Percentiles rank a stretch among this genome's conserved stretches.
Conservation (phyloP, 2,329 filamentous ascomycete genomes). For the Aureobasidium sp. region DNA sequence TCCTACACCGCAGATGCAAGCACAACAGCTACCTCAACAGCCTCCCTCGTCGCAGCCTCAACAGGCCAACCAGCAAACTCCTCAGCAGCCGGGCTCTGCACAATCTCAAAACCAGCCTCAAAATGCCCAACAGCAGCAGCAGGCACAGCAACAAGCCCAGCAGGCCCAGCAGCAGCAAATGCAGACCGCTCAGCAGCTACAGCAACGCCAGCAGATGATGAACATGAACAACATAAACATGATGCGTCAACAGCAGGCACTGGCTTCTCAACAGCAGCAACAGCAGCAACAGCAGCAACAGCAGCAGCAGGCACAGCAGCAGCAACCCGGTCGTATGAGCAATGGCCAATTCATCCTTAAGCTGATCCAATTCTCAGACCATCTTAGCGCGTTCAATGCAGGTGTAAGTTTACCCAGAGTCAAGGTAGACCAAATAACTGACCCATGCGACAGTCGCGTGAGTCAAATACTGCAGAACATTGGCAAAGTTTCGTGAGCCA, state of each 20-base stretch:
- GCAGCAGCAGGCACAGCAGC: too few relatives aligned
- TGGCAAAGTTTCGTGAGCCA: conserved; percentile 73
- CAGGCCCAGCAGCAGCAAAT: conserved; percentile 15
- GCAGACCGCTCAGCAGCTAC: conserved; percentile 20
- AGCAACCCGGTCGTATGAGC: conserved; percentile 17
- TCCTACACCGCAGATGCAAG: conserved; percentile 15
- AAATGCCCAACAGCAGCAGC: conserved; percentile 36
- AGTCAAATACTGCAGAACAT: conserved; percentile 55
- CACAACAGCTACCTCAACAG: conserved; percentile 16
- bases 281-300: conserved; percentile 15
- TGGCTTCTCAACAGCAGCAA: conserved; percentile 13
- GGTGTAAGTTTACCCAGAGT: not conserved
- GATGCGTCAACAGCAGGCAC: conserved; percentile 18
- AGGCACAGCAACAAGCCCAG: conserved; percentile 18
- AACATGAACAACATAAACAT: conserved; percentile 11
- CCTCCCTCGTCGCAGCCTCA: conserved; percentile 14
- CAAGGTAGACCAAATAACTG: not conserved
- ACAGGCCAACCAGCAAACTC: conserved; percentile 31
- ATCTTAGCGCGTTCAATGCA: conserved; percentile 44
- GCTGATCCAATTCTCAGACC: conserved; percentile 48
- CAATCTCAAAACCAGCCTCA: conserved; percentile 32
- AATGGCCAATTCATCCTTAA: conserved; percentile 41
- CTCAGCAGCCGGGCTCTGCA: conserved; percentile 25
- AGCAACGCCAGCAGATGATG: conserved; percentile 21
- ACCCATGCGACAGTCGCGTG: not conserved